Base-by-base conservation (phyloP, 331 rosid genomes). In the Saraca asoca region DNA sequence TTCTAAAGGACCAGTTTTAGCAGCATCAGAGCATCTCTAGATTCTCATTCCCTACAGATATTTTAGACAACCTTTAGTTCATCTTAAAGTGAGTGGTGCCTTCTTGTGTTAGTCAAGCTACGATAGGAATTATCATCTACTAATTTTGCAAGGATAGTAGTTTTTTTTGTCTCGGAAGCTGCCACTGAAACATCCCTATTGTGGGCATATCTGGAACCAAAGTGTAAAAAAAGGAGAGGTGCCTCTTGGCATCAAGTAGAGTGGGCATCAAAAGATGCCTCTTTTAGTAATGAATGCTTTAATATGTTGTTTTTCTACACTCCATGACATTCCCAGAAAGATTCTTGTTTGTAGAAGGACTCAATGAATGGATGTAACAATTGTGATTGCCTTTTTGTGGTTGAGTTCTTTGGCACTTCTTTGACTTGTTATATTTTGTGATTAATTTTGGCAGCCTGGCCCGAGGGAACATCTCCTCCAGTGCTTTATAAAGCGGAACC, bases 401-500 rank as follows among this genome's bases (percentile, higher is more conserved):
- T 54, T 41, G 11, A 53, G 62, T 34, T 60, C 62, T 24, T 24
- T 24, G 31, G 31, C 2, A 66, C 58, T 74, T 81, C 43, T 78
- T 51, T 82, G 72, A 62, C 58, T 44, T 90, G 31, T 24, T 24
- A 1, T 24, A 24, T 24, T 24, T 3, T 24, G 31, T 24, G 3
- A 24, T 24, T 24, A 24, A 24, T 24, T 24, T 24, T 24, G 31
- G 79, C 96, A 94, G 99, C 89, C 99, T 34, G 99, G 99, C 35
- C 95, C 97, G 13, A 77, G 79, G 0, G 96, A 83, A 13, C 18
- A 15, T 29, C 86, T 96, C 4, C 88, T 88, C 72, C 96, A 88
- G 7, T 94, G 99, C 77, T 82, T 94, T 57, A 90, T 94, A 59
- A 88, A 82, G 85, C 83, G 99, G 71, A 83, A 85, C 86, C 88